Conservation (phyloP, 73 alveolate species). For the Durusdinium trenchii region DNA sequence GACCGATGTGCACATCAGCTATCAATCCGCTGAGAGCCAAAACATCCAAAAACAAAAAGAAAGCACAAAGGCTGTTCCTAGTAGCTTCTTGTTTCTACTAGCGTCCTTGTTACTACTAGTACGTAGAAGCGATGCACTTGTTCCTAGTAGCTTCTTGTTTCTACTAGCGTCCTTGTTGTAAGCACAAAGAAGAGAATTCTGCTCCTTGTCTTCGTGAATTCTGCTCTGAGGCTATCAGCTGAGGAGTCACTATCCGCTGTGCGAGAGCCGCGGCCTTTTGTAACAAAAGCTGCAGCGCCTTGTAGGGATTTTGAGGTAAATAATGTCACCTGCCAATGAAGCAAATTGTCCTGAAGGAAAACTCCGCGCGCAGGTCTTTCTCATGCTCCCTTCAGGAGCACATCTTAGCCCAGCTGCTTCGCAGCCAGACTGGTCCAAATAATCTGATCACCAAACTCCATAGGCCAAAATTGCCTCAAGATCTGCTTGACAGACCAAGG, state of each 20-base stretch:
- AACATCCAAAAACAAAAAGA: too few relatives aligned
- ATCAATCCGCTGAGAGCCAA: neutral
- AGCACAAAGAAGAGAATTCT: too few relatives aligned
- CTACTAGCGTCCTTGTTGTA: too few relatives aligned
- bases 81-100: too few relatives aligned
- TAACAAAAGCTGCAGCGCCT: neutral
- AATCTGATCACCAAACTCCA: neutral
- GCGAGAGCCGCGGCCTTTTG: neutral
- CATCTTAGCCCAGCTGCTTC: neutral
- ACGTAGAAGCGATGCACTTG: too few relatives aligned
- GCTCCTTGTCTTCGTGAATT: too few relatives aligned
- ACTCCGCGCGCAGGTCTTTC: neutral
- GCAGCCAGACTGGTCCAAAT: neutral
- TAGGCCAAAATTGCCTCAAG: neutral
- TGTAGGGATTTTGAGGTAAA: neutral
- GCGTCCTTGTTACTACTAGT: too few relatives aligned
- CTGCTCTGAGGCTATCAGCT: neutral
- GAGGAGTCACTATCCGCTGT: neutral
- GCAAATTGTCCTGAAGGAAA: neutral
- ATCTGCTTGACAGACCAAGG: neutral
- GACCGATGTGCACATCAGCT: neutral
- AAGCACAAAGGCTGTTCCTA: too few relatives aligned
- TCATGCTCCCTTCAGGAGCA: neutral
- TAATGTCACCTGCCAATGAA: neutral
- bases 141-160: too few relatives aligned